phyloP scores from a whole-genome alignment of 1,284 basidiomycete genomes.

The Apiotrichum montevideense region DNA sequence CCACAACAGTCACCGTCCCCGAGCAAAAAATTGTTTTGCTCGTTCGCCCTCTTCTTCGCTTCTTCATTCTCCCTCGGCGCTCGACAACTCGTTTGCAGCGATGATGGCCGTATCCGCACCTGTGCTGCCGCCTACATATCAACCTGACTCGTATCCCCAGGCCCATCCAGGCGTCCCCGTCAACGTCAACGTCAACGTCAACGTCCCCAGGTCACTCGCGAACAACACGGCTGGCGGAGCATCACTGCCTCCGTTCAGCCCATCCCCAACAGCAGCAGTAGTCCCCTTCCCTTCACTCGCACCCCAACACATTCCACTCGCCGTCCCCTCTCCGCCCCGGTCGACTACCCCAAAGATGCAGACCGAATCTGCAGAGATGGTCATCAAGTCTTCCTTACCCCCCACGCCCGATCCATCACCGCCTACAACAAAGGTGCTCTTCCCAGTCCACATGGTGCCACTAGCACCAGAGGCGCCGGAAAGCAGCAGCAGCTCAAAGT shows the following conservation, averaged over 20 bases:
- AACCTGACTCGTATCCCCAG: constrained; percentile 2
- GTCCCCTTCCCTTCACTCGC: constrained; percentile 5
- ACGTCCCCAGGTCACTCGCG: neutral
- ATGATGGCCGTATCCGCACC: constrained; percentile 20
- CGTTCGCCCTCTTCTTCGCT: neutral
- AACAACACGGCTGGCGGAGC: neutral
- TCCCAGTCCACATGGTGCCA: constrained; percentile 27
- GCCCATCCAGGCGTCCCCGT: neutral
- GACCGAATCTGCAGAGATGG: neutral
- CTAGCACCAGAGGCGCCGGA: constrained; percentile 28
- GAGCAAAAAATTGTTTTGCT: neutral
- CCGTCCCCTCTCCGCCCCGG: neutral
- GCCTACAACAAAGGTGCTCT: constrained; percentile 19
- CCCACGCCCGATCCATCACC: constrained; percentile 33
- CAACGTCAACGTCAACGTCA: constrained; percentile 1
- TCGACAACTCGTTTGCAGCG: neutral
- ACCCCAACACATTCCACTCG: neutral
- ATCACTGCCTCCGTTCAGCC: neutral
- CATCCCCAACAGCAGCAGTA: neutral
- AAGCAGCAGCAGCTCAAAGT: neutral
- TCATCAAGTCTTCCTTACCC: constrained; percentile 23
- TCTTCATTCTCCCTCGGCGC: neutral
- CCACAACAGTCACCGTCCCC: too few relatives aligned
- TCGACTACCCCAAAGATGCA: neutral
- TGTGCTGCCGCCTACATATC: constrained; percentile 14